These are phyloP conservation scores for Aspergillus nanangensis DNA, from an alignment of 495 filamentous ascomycete genomes.

Conservation along the genomic window DNA sequence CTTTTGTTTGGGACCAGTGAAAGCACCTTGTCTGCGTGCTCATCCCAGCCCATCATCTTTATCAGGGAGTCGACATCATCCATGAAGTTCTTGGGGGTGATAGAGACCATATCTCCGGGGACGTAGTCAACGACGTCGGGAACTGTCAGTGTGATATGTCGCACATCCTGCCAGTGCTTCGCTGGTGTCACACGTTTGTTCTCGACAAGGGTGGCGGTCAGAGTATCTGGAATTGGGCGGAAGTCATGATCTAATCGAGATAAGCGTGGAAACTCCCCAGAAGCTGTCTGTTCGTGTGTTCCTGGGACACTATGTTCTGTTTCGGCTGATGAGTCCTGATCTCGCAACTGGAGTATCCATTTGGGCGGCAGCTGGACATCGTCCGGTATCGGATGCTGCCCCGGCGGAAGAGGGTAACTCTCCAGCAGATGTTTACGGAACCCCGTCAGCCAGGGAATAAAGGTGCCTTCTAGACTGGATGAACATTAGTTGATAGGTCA, in stretches of 20 bases:
- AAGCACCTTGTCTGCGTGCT: constrained; percentile 63
- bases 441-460: constrained; percentile 69
- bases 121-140: constrained; percentile 38
- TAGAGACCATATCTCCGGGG: constrained; percentile 72
- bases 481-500: constrained; percentile 10
- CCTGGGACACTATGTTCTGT: not conserved
- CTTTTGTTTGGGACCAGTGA: constrained; percentile 34
- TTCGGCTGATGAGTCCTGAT: constrained; percentile 1
- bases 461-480: constrained; percentile 71
- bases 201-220: constrained; percentile 33
- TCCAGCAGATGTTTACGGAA: constrained; percentile 61
- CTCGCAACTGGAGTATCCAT: constrained; percentile 57
- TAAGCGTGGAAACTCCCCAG: constrained; percentile 19
- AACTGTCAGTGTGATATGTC: constrained; percentile 60
- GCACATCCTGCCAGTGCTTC: constrained; percentile 91
- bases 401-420: constrained; percentile 63
- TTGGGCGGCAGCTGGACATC: constrained; percentile 75
- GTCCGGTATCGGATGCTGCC: constrained; percentile 64
- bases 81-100: constrained; percentile 84
- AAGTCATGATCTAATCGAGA: constrained; percentile 41
- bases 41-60: constrained; percentile 67
- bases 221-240: constrained; percentile 49
- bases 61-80: constrained; percentile 73
- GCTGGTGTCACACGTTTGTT: constrained; percentile 73
- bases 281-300: constrained; percentile 1